Conservation (phyloP, 2,329 filamentous ascomycete species). For the Huntiella savannae region DNA sequence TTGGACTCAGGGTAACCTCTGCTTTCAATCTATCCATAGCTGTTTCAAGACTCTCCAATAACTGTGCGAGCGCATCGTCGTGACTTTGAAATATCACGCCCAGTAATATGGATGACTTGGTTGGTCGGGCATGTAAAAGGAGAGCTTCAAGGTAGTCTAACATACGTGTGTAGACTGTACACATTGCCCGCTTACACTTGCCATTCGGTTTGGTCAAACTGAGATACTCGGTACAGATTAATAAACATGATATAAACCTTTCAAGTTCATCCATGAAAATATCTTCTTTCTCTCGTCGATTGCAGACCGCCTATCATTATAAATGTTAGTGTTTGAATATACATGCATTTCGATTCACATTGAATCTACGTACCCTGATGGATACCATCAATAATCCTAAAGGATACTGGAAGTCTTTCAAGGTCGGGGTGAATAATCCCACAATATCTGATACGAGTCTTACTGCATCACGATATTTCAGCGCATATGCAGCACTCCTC, state of each 20-base stretch:
- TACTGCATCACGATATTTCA: not conserved
- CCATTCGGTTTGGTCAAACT: slow-evolving; percentile 1
- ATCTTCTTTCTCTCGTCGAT: slow-evolving; percentile 8
- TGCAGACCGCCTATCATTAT: slow-evolving; percentile 3
- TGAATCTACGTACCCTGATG: slow-evolving; percentile 1
- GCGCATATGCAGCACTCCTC: not conserved
- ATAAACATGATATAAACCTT: slow-evolving; percentile 1
- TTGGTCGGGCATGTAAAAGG: slow-evolving; percentile 6
- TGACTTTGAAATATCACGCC: no score
- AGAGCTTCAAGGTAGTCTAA: slow-evolving; percentile 7
- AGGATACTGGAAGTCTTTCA: slow-evolving; percentile 4
- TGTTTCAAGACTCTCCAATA: no score
- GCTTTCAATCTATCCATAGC: no score
- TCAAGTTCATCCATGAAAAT: slow-evolving; percentile 1
- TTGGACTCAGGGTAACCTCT: no score
- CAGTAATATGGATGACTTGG: not conserved
- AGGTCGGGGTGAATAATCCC: not conserved
- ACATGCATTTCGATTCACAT: not conserved
- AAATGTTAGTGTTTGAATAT: not conserved
- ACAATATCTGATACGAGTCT: slow-evolving; percentile 1
- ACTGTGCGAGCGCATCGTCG: no score
- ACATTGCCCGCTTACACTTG: slow-evolving; percentile 6
- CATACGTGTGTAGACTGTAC: slow-evolving; percentile 3
- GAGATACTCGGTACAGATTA: not conserved
- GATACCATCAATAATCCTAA: slow-evolving; percentile 9